These are phyloP conservation scores for Phlebiopsis gigantea DNA, from an alignment of 768 basidiomycete genomes.

Conservation along the genomic window DNA sequence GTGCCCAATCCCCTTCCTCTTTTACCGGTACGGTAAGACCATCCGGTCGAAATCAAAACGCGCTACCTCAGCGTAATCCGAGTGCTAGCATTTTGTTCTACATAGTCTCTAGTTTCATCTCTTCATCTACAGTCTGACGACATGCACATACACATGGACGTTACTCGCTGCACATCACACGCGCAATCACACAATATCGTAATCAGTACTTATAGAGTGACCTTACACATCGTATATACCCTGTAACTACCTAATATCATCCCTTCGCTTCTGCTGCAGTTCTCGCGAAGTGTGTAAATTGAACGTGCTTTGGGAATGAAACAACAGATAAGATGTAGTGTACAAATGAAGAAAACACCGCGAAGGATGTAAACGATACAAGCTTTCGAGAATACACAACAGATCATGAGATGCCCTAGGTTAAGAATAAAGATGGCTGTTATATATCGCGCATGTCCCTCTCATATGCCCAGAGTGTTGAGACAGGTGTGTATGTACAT, in stretches of 20 bases:
- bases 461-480: not conserved
- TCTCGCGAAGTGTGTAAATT: not conserved
- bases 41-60: constrained; percentile 34
- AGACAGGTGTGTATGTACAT: too few relatives aligned
- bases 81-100: not conserved
- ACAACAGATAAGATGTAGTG: too few relatives aligned
- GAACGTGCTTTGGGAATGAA: not conserved
- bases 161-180: too few relatives aligned
- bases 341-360: too few relatives aligned
- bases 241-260: not conserved
- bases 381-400: not conserved
- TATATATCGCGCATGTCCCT: not conserved
- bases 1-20: constrained; percentile 31
- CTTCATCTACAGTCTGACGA: not conserved
- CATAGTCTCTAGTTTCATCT: not conserved
- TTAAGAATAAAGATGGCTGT: constrained; percentile 5
- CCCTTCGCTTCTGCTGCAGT: not conserved
- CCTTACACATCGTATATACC: not conserved
- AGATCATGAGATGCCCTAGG: not conserved
- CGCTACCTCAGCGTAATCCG: constrained; percentile 15
- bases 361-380: not conserved
- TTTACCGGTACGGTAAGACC: constrained; percentile 34
- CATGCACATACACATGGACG: not conserved
- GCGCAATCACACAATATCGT: not conserved
- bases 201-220: not conserved